Evolutionary conservation across 441 rosid genomes (phyloP).

Genomic region (Flueggea neowawraea): DNA sequence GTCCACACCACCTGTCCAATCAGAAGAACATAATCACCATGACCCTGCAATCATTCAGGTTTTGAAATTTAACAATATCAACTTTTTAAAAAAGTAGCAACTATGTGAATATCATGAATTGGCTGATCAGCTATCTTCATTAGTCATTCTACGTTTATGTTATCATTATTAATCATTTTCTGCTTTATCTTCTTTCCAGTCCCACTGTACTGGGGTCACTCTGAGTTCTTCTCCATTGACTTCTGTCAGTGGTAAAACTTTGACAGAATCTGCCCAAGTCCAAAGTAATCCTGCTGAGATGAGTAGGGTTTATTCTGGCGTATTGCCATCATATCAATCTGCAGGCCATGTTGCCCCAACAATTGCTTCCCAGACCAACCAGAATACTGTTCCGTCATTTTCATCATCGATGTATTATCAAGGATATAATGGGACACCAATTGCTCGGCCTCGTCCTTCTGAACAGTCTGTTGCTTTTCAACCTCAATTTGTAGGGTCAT

Average conservation of each 20-base stretch:
- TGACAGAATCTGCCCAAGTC: slow-evolving; percentile 32
- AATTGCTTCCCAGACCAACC: slow-evolving; percentile 67
- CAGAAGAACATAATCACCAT: slow-evolving; percentile 55
- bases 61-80: too few species aligned
- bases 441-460: slow-evolving; percentile 60
- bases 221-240: slow-evolving; percentile 54
- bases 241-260: slow-evolving; percentile 46
- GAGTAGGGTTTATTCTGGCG: slow-evolving; percentile 56
- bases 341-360: slow-evolving; percentile 73
- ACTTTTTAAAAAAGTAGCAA: too few species aligned
- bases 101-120: slow-evolving; percentile 1
- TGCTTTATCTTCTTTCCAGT: slow-evolving; percentile 43
- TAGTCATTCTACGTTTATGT: background rate
- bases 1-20: slow-evolving; percentile 80
- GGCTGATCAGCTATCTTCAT: background rate
- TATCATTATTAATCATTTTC: slow-evolving; percentile 5
- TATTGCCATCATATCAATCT: slow-evolving; percentile 80
- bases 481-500: slow-evolving; percentile 65
- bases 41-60: slow-evolving; percentile 99
- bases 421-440: slow-evolving; percentile 75
- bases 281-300: slow-evolving; percentile 47
- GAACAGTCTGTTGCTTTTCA: slow-evolving; percentile 77
- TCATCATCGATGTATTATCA: slow-evolving; percentile 84
- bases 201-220: slow-evolving; percentile 71
- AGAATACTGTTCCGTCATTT: slow-evolving; percentile 40